These are phyloP conservation scores for Turritis glabra DNA, from an alignment of 345 rosid genomes.

Conservation along the genomic window DNA sequence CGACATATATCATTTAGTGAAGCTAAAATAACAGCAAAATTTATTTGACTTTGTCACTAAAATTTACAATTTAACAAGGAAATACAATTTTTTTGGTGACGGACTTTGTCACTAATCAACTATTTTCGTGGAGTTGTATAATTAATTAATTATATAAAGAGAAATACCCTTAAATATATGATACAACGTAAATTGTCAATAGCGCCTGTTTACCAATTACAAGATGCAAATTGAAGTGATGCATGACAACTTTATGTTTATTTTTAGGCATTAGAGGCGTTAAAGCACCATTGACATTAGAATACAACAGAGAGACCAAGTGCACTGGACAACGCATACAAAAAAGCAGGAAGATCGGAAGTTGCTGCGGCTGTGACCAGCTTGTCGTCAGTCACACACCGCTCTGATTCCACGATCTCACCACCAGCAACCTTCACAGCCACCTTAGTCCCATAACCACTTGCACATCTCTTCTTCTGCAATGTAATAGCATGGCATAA, in stretches of 20 bases:
- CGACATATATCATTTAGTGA: too few species aligned
- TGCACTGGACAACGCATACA: conserved; percentile 39
- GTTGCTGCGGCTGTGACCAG: conserved; percentile 50
- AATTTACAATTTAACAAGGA: not conserved
- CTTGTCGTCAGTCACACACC: conserved; percentile 46
- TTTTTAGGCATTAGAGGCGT: not conserved
- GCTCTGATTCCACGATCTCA: conserved; percentile 39
- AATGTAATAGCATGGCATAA: not conserved
- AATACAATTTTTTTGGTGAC: not conserved
- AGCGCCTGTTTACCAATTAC: too few species aligned
- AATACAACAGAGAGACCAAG: conserved; percentile 48
- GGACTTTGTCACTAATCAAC: not conserved
- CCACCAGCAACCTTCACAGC: conserved; percentile 53
- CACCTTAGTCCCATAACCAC: conserved; percentile 48
- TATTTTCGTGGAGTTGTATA: too few species aligned
- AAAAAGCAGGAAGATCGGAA: conserved; percentile 44
- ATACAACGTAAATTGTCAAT: not conserved
- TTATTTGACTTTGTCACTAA: not conserved
- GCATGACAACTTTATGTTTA: not conserved
- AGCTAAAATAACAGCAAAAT: not conserved
- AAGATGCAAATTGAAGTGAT: not conserved
- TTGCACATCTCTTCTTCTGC: conserved; percentile 54
- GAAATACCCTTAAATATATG: too few species aligned
- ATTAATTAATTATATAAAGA: too few species aligned
- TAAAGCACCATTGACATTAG: conserved; percentile 23